phyloP scores from a whole-genome alignment of 1,284 basidiomycete species.

The Pisolithus thermaeus region DNA sequence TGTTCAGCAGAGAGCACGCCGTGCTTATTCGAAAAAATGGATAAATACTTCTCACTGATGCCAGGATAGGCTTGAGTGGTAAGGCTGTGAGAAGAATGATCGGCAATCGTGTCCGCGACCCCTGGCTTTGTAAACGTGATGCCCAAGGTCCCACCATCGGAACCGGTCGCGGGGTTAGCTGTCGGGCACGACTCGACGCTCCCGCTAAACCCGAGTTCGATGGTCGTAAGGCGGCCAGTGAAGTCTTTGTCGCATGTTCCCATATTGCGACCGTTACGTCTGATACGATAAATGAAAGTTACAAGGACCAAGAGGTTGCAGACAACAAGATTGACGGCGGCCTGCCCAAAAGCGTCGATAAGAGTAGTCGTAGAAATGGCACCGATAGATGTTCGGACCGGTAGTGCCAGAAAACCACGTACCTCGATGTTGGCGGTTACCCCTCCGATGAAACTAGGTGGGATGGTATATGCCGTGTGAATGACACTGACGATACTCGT shows the following conservation, averaged over 20 bases:
- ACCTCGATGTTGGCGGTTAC: constrained; percentile 22
- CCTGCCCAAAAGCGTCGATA: constrained; percentile 5
- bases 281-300: constrained; percentile 19
- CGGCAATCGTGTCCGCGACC: too few species aligned
- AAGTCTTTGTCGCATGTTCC: not conserved
- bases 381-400: not conserved
- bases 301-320: constrained; percentile 29
- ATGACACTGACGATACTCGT: constrained; percentile 21
- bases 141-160: too few species aligned
- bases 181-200: too few species aligned
- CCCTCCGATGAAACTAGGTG: constrained; percentile 1
- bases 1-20: not conserved
- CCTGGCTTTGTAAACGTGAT: too few species aligned
- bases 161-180: too few species aligned
- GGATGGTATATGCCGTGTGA: constrained; percentile 21
- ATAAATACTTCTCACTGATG: too few species aligned
- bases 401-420: not conserved
- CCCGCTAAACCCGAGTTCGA: constrained; percentile 16
- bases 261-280: constrained; percentile 7
- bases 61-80: too few species aligned
- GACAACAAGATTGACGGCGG: constrained; percentile 23
- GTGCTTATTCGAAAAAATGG: too few species aligned
- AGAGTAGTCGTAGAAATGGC: not conserved
- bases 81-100: too few species aligned
- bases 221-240: constrained; percentile 19